These are phyloP conservation scores for Psilocybe sp. DNA, from an alignment of 768 basidiomycete genomes.

Conservation along the genomic window DNA sequence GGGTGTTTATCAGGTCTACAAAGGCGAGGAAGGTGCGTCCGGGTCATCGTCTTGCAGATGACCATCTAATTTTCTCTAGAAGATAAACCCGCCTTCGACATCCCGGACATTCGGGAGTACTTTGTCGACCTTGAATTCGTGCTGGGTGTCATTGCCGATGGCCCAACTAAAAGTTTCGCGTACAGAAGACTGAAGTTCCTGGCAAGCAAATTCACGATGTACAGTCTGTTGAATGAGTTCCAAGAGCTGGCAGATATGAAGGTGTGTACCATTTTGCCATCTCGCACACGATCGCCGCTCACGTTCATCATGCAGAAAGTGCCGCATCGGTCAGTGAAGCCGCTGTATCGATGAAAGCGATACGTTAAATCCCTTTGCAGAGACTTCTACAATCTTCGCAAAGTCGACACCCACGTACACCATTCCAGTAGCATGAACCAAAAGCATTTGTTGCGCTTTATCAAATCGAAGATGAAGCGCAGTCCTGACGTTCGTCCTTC, in stretches of 20 bases:
- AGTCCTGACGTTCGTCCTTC: conserved; percentile 59
- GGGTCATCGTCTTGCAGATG: neutral
- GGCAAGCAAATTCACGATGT: conserved; percentile 92
- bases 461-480: conserved; percentile 97
- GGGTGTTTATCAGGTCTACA: conserved; percentile 89
- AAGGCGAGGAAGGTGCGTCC: conserved; percentile 31
- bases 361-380: conserved; percentile 38
- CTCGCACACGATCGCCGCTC: neutral
- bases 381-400: conserved; percentile 97
- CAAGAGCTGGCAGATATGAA: conserved; percentile 97
- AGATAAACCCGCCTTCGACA: conserved; percentile 62
- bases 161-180: conserved; percentile 95
- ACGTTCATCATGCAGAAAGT: conserved; percentile 47
- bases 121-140: conserved; percentile 95
- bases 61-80: neutral
- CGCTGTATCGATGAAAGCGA: neutral
- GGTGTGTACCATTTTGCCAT: conserved; percentile 39
- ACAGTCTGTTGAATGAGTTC: conserved; percentile 86
- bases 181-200: conserved; percentile 90
- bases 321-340: conserved; percentile 64
- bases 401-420: conserved; percentile 99
- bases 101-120: conserved; percentile 90
- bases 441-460: conserved; percentile 96
- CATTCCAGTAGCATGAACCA: conserved; percentile 99
- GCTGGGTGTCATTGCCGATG: conserved; percentile 87